Evolutionary conservation across 2,329 filamentous ascomycete species (phyloP), one percentile per base, ranked within the genome.

Genomic region (Fusarium brevicatenulatum): DNA sequence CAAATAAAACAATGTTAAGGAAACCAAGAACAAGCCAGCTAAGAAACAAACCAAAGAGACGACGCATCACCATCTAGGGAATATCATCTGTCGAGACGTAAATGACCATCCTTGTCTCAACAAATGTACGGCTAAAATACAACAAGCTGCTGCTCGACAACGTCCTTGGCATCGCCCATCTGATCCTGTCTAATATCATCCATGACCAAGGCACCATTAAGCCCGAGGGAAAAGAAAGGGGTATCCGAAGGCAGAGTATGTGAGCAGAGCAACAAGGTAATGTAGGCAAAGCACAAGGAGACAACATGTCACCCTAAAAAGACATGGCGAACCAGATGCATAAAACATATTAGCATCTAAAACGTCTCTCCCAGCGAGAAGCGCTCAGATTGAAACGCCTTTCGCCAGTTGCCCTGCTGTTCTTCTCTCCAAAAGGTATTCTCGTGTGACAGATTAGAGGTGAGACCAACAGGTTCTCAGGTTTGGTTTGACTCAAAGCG

Each of bases 91-190:
- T 67, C 74, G 78, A 80, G 78, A 81, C 78, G 74, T 80, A 75
- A 73, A 79, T 77, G 73, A 62, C 62, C 75, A 79, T 75, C 72
- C 34, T 70, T 70, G 76, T 77, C 79, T 78, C 78, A 77, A 74
- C 76, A 78, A 72, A 77, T 77, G 76, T 78, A 77, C 76, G 72
- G 77, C 78, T 82, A 82, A 82, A 82, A 82, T 83, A 83, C 80
- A 83, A 80, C 78, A 81, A 74, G 77, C 78, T 79, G 77, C 77
- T 78, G 74, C 78, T 81, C 76, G 72, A 73, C 70, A 66, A 70
- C 46, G 66, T 72, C 70, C 65, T 69, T 71, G 58, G 72, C 78
- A 74, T 75, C 75, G 70, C 77, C 74, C 78, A 73, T 79, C 78
- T 78, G 75, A 75, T 80, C 80, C 77, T 76, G 77, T 78, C 77